Evolutionary conservation across 139 green algal genomes (phyloP).

Genomic region (Tetraselmis chui): DNA sequence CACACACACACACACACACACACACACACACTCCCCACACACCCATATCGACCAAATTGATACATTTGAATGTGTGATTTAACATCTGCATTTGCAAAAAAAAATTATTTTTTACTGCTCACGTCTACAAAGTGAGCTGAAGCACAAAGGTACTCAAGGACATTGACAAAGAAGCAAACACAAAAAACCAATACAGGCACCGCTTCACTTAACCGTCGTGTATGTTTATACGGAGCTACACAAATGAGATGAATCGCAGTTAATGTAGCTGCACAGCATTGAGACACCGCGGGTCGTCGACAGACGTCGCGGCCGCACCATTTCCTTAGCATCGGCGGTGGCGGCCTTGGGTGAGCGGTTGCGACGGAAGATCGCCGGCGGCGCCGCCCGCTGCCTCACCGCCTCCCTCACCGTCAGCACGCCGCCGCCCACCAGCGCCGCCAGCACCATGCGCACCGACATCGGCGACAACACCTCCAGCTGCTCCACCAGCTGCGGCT

Average conservation of each 20-base stretch:
- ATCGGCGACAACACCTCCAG: background rate
- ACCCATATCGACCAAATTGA: too few relatives aligned
- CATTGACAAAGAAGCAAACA: too few relatives aligned
- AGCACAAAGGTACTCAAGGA: too few relatives aligned
- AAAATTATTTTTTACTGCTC: too few relatives aligned
- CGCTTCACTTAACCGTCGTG: background rate
- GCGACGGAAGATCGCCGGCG: background rate
- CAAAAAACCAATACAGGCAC: too few relatives aligned
- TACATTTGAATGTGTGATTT: too few relatives aligned
- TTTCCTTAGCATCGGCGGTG: too few relatives aligned
- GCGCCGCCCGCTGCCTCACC: background rate
- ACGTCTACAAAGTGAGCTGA: too few relatives aligned
- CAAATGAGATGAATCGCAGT: background rate
- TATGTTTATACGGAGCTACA: background rate
- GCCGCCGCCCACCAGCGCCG: background rate
- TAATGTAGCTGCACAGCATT: background rate
- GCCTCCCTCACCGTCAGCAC: background rate
- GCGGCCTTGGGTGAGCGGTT: background rate
- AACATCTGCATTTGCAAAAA: too few relatives aligned
- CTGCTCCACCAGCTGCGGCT: background rate
- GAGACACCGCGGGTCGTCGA: background rate
- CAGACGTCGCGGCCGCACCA: too few relatives aligned
- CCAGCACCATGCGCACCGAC: background rate
- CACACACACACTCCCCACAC: too few relatives aligned
- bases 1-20: too few relatives aligned